Percentiles rank a stretch among this genome's conserved stretches.
Conservation (phyloP, 1,284 basidiomycete genomes). For the Kalmanozyma brasiliensis region DNA sequence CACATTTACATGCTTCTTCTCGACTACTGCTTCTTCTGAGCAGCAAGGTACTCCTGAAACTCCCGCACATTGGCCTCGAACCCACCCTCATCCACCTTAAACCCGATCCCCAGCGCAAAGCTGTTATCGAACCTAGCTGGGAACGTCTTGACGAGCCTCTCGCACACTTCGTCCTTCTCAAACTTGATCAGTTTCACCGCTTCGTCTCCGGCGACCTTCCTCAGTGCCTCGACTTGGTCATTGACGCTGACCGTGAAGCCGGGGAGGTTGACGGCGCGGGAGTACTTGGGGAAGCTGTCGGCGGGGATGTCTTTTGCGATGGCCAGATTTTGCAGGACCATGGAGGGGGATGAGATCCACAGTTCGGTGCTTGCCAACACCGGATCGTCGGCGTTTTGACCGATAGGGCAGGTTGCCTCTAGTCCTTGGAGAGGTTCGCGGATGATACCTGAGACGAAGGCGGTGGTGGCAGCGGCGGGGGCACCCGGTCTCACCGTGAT, state of each 20-base stretch:
- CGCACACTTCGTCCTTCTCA: constrained; percentile 50
- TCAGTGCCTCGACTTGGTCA: constrained; percentile 45
- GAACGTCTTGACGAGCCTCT: constrained; percentile 43
- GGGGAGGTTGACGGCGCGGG: constrained; percentile 39
- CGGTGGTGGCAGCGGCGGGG: constrained; percentile 46
- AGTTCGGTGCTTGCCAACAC: constrained; percentile 20
- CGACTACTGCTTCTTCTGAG: constrained; percentile 11
- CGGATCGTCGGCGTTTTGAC: constrained; percentile 32
- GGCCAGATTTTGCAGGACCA: constrained; percentile 46
- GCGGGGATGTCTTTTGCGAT: constrained; percentile 42
- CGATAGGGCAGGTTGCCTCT: constrained; percentile 47
- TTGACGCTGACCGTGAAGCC: constrained; percentile 49
- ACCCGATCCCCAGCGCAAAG: constrained; percentile 45
- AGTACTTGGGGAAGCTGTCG: constrained; percentile 19
- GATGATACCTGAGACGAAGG: constrained; percentile 54
- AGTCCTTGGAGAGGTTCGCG: constrained; percentile 45
- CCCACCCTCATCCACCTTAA: constrained; percentile 48
- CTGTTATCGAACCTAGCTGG: constrained; percentile 44
- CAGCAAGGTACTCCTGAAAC: constrained; percentile 27
- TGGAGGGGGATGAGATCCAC: constrained; percentile 43
- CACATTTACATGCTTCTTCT: neutral
- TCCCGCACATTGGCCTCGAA: constrained; percentile 44
- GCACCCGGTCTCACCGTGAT: constrained; percentile 46
- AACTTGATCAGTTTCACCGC: constrained; percentile 47
- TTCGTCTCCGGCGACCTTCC: constrained; percentile 39